Conservation (phyloP, 2,329 filamentous ascomycete genomes). For the Magnaporthiopsis rhizophila region DNA sequence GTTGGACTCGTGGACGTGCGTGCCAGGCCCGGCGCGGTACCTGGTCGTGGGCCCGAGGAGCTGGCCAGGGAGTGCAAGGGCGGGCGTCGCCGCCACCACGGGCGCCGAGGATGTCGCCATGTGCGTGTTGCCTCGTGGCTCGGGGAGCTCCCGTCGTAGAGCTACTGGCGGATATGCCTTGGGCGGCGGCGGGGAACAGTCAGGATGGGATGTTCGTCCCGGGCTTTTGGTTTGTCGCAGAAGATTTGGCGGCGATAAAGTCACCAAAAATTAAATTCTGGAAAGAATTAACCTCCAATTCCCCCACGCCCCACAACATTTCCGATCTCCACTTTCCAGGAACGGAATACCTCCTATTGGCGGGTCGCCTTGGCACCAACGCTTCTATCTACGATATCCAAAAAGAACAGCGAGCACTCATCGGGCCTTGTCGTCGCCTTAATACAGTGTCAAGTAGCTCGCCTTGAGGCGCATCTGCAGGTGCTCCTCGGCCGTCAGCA, state of each 20-base stretch:
- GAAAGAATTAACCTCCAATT: too few species aligned
- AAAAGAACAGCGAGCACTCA: neutral
- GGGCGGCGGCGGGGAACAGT: neutral
- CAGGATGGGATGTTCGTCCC: too few species aligned
- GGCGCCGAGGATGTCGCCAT: constrained; percentile 14
- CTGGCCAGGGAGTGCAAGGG: constrained; percentile 73
- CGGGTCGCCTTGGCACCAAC: too few species aligned
- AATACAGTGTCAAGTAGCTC: constrained; percentile 50
- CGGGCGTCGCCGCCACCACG: constrained; percentile 18
- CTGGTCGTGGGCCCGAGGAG: constrained; percentile 59
- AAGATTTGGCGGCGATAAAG: neutral
- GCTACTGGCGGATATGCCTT: neutral
- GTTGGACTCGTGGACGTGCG: constrained; percentile 67
- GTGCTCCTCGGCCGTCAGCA: constrained; percentile 57
- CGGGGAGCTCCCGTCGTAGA: neutral
- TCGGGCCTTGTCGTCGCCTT: constrained; percentile 10
- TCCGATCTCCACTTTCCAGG: too few species aligned
- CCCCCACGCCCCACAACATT: too few species aligned
- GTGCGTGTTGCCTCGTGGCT: neutral
- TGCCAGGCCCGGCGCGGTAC: constrained; percentile 71
- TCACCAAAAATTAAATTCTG: too few species aligned
- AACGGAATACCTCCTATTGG: too few species aligned
- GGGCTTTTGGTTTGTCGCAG: neutral
- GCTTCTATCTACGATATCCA: neutral
- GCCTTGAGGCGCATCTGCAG: constrained; percentile 49